Conservation (phyloP, 345 rosid genomes). For the Camelina neglecta region DNA sequence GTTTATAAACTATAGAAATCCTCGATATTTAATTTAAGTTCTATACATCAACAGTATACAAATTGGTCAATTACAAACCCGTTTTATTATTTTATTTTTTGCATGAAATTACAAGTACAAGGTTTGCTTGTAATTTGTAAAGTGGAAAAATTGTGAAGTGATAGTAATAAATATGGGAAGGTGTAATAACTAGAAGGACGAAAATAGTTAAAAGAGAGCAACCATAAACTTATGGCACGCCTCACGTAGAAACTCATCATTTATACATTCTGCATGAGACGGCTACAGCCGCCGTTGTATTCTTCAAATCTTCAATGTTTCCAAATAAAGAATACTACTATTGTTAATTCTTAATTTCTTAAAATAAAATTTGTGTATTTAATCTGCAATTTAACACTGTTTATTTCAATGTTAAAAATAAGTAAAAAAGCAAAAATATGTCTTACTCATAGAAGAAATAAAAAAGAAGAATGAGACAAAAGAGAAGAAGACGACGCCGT, state of each 20-base stretch:
- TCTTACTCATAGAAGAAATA: background rate
- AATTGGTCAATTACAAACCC: too few relatives aligned
- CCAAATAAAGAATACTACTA: background rate
- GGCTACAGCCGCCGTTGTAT: constrained; percentile 35
- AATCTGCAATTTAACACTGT: background rate
- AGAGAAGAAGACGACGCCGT: constrained; percentile 34
- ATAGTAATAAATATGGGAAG: background rate
- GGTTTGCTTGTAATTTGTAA: background rate
- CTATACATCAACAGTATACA: too few relatives aligned
- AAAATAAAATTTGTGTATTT: background rate
- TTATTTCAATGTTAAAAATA: background rate
- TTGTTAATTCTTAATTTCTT: background rate
- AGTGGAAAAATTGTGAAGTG: background rate
- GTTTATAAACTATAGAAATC: background rate
- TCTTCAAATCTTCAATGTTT: constrained; percentile 2
- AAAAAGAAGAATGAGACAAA: constrained; percentile 28
- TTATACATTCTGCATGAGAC: constrained; percentile 38
- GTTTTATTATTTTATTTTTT: too few relatives aligned
- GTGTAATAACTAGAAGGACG: constrained; percentile 30
- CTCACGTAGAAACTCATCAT: constrained; percentile 36
- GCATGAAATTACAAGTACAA: too few relatives aligned
- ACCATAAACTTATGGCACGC: constrained; percentile 36
- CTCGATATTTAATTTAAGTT: background rate
- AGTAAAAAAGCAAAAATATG: background rate
- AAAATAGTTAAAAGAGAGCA: constrained; percentile 13